These are phyloP conservation scores for Bremia lactucae DNA, from an alignment of 352 stramenopile species.

Conservation along the genomic window DNA sequence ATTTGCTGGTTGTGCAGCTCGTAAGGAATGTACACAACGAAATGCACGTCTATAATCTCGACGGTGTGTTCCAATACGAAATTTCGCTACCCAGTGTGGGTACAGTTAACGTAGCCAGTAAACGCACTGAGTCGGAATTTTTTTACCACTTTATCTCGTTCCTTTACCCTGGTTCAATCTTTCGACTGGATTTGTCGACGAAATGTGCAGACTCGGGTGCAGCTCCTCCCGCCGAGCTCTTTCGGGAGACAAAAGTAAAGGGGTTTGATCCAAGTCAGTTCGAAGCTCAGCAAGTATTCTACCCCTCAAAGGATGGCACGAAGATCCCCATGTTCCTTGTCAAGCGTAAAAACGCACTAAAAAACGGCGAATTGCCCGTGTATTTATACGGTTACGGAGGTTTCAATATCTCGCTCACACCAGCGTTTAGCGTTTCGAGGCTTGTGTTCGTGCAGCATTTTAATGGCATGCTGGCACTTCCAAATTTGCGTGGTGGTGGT, in stretches of 20 bases:
- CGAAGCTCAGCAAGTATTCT: conserved; percentile 80
- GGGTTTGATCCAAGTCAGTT: conserved; percentile 73
- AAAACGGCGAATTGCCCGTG: conserved; percentile 83
- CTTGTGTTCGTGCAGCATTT: conserved; percentile 88
- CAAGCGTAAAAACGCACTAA: conserved; percentile 56
- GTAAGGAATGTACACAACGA: conserved; percentile 77
- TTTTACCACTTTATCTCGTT: conserved; percentile 87
- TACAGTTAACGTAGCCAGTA: conserved; percentile 56
- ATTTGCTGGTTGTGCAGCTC: conserved; percentile 65
- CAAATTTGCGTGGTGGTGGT: conserved; percentile 90
- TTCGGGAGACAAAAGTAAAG: conserved; percentile 75
- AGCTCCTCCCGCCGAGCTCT: conserved; percentile 31
- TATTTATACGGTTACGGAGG: conserved; percentile 92
- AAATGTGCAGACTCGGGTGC: conserved; percentile 4
- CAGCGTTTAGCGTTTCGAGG: conserved; percentile 79
- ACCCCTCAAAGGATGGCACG: conserved; percentile 88
- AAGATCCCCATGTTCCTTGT: conserved; percentile 94
- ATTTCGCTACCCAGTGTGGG: conserved; percentile 57
- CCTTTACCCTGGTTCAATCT: conserved; percentile 71
- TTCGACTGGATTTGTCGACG: conserved; percentile 50
- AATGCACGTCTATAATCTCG: conserved; percentile 68
- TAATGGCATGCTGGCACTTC: conserved; percentile 86
- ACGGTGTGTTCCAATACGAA: conserved; percentile 65
- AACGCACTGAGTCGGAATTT: conserved; percentile 67
- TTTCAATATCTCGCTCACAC: conserved; percentile 92